A percentile compares a stretch with the other conserved stretches of the same genome.
These are phyloP conservation scores for Suillus occidentalis DNA, from an alignment of 768 basidiomycete species.

Conservation along the genomic window DNA sequence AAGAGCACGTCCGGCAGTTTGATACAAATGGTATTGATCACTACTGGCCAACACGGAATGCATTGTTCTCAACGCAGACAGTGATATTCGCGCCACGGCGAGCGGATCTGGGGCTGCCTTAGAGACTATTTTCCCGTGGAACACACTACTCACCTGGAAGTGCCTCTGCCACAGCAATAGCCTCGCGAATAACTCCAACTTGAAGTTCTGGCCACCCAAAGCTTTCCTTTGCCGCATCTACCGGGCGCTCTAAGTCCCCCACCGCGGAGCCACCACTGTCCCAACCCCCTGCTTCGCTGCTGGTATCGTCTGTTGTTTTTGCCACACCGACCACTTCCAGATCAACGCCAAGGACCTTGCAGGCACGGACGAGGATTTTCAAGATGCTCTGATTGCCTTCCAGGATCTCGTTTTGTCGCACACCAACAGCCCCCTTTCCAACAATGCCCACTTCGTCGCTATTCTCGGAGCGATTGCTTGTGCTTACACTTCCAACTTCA, in stretches of 20 bases:
- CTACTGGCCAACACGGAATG: slow-evolving; percentile 63
- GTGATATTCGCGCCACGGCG: slow-evolving; percentile 82
- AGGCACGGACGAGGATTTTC: slow-evolving; percentile 68
- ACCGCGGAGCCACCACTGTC: slow-evolving; percentile 17
- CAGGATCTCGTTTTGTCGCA: slow-evolving; percentile 70
- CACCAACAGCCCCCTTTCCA: slow-evolving; percentile 58
- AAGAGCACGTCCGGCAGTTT: slow-evolving; percentile 71
- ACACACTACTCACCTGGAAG: slow-evolving; percentile 66
- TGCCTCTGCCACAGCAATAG: slow-evolving; percentile 87
- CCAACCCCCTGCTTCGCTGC: slow-evolving; percentile 17
- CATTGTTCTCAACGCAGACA: slow-evolving; percentile 80
- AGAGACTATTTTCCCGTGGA: slow-evolving; percentile 8
- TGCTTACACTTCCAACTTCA: slow-evolving; percentile 37
- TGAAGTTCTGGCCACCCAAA: slow-evolving; percentile 97
- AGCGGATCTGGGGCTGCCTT: slow-evolving; percentile 60
- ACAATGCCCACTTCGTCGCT: slow-evolving; percentile 24
- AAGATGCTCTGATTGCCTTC: slow-evolving; percentile 86
- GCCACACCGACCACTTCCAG: slow-evolving; percentile 67
- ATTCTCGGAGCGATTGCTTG: slow-evolving; percentile 47
- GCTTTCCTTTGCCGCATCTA: slow-evolving; percentile 41
- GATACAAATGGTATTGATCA: slow-evolving; percentile 81
- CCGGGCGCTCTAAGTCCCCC: slow-evolving; percentile 37
- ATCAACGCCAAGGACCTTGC: slow-evolving; percentile 79
- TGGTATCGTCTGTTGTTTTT: slow-evolving; percentile 20
- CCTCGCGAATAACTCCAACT: slow-evolving; percentile 90